phyloP scores from a whole-genome alignment of 75 land plant species.

The Pinus taeda region DNA sequence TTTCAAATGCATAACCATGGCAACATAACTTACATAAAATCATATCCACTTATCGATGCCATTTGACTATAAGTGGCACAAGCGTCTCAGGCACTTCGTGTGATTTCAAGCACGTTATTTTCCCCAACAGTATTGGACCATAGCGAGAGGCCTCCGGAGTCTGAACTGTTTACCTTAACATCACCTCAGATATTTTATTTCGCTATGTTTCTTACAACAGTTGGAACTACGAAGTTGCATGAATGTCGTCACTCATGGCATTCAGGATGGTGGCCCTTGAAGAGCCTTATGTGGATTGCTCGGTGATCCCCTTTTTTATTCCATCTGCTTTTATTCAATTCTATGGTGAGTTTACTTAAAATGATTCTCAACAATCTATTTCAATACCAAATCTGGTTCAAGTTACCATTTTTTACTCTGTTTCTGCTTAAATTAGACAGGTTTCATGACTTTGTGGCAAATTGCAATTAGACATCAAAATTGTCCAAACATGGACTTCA shows the following conservation, averaged over 20 bases:
- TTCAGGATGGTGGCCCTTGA: slow-evolving; percentile 89
- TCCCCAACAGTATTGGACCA: too few species aligned
- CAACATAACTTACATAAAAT: too few species aligned
- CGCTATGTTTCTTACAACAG: slow-evolving; percentile 79
- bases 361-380: neutral
- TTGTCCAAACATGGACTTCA: too few species aligned
- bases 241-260: slow-evolving; percentile 73
- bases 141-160: neutral
- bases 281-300: slow-evolving; percentile 59
- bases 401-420: neutral
- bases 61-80: neutral
- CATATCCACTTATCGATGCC: neutral
- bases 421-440: neutral
- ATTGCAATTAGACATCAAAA: neutral
- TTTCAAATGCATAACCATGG: too few species aligned
- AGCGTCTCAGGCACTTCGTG: neutral
- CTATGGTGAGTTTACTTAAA: slow-evolving; percentile 62
- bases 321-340: slow-evolving; percentile 68
- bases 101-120: neutral
- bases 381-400: too few species aligned
- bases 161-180: slow-evolving; percentile 18
- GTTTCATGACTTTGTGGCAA: neutral
- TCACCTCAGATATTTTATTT: slow-evolving; percentile 60
- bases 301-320: slow-evolving; percentile 63
- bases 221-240: slow-evolving; percentile 52